Evolutionary conservation across 169 alveolate genomes (phyloP), one percentile per base, ranked within the genome.

Genomic region (Plasmodium reichenowi): DNA sequence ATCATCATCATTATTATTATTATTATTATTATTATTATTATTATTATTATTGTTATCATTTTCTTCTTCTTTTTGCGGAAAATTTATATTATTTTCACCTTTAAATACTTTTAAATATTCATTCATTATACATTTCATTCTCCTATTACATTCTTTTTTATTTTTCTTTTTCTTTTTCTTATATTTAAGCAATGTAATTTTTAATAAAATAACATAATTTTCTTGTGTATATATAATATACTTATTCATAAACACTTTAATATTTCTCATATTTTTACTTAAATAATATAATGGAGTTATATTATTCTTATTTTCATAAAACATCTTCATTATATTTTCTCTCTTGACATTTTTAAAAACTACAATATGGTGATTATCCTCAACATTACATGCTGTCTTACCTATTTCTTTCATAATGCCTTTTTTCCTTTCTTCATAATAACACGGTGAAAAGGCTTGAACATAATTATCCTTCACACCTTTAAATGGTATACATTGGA

Each of bases 161-260:
- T 60, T 17, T 2, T 24, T 26, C 10, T 26, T 38, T 50, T 75
- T 20, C n/a, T 68, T 38, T 50, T 75, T 20, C n/a, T 68, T 54
- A 43, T 26, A 29, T 43, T 68, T 70, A 20, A 83, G 22, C 3
- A 83, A 15, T 9, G n/a, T 50, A 48, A 83, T 67, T 29, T 83
- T 83, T 6, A 83, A 54, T 1, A 83, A 3, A 20, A 67, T 63
- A 2, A 83, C 59, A 32, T 54, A 20, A 68, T 67, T 83, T 12
- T 67, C 56, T 29, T 83, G 72, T 17, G 85, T 83, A 60, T 17
- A 83, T 38, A 83, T 83, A 43, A 83, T 43, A 62, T 62, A 83
- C 59, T 83, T 83, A 38, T 29, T 56, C 70, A 66, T 59, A 63
- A 83, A 83, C 22, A 64, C 8, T 9, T 48, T 58, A 38, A 83